A percentile compares a stretch with the other conserved stretches of the same genome.
phyloP scores from a whole-genome alignment of 2,329 filamentous ascomycete species.

The Colletotrichum coccodes region DNA sequence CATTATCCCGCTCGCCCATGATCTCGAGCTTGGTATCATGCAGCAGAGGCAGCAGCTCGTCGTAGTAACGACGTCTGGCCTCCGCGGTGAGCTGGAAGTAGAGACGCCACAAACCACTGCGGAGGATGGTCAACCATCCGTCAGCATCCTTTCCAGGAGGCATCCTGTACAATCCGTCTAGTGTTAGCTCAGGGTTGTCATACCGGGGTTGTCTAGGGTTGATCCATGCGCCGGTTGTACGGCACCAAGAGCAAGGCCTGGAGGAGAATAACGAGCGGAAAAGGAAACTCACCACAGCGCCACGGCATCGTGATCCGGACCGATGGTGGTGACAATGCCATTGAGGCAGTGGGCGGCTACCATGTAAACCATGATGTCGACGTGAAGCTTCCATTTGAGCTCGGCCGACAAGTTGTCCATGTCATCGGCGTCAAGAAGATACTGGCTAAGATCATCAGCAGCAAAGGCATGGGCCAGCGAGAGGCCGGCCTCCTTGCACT shows the following conservation, averaged over 20 bases:
- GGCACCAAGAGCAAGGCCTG: not conserved
- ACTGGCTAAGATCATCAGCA: constrained; percentile 77
- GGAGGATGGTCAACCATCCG: constrained; percentile 76
- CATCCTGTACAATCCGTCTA: constrained; percentile 63
- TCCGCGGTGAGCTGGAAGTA: constrained; percentile 79
- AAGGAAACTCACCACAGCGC: constrained; percentile 75
- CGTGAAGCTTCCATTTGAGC: constrained; percentile 80
- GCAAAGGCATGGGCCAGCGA: constrained; percentile 83
- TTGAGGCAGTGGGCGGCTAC: constrained; percentile 80
- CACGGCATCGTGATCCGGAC: constrained; percentile 80
- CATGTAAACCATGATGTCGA: constrained; percentile 81
- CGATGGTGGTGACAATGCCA: constrained; percentile 79
- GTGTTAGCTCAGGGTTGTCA: constrained; percentile 25
- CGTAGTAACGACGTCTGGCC: constrained; percentile 79
- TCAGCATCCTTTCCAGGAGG: constrained; percentile 80
- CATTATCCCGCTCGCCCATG: constrained; percentile 72
- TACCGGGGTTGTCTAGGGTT: not conserved
- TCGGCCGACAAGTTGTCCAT: constrained; percentile 70
- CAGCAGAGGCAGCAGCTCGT: constrained; percentile 80
- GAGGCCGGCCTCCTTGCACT: constrained; percentile 77
- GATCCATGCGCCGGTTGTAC: too few relatives aligned
- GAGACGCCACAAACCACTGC: constrained; percentile 82
- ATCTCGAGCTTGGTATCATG: constrained; percentile 76
- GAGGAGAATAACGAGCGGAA: not conserved
- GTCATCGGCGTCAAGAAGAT: constrained; percentile 79